Evolutionary conservation across 352 stramenopile species (phyloP).

Genomic region (Phytophthora citricola): DNA sequence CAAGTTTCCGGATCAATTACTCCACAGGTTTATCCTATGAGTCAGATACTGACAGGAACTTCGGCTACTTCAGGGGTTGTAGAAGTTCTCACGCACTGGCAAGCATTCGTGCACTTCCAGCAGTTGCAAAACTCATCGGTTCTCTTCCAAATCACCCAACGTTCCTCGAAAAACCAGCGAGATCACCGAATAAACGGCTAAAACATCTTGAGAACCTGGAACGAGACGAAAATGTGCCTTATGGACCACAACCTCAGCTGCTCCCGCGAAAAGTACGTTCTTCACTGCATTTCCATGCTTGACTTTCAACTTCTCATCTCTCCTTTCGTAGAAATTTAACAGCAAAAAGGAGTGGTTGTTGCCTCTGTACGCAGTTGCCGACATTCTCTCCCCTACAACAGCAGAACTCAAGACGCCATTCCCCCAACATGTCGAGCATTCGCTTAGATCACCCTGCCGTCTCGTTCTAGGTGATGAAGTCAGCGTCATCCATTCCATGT

Average conservation of each 20-base stretch:
- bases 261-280: slow-evolving; percentile 34
- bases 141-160: slow-evolving; percentile 34
- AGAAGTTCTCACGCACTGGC: slow-evolving; percentile 61
- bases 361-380: slow-evolving; percentile 55
- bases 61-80: slow-evolving; percentile 16
- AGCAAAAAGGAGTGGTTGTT: slow-evolving; percentile 53
- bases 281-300: neutral
- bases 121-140: slow-evolving; percentile 49
- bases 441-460: slow-evolving; percentile 20
- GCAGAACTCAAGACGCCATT: slow-evolving; percentile 44
- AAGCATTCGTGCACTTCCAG: slow-evolving; percentile 58
- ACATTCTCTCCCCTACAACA: slow-evolving; percentile 33
- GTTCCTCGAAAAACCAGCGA: slow-evolving; percentile 18
- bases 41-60: slow-evolving; percentile 7
- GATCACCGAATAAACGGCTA: slow-evolving; percentile 3
- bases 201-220: slow-evolving; percentile 3
- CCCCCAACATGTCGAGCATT: slow-evolving; percentile 21
- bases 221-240: slow-evolving; percentile 12
- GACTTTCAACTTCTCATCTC: neutral
- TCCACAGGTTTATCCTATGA: slow-evolving; percentile 20
- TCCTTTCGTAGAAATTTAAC: slow-evolving; percentile 46
- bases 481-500: slow-evolving; percentile 49
- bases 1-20: neutral
- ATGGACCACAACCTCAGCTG: slow-evolving; percentile 22
- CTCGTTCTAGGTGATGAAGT: slow-evolving; percentile 47